Conservation (phyloP, 139 green algal genomes). For the Yamagishiella unicocca region DNA sequence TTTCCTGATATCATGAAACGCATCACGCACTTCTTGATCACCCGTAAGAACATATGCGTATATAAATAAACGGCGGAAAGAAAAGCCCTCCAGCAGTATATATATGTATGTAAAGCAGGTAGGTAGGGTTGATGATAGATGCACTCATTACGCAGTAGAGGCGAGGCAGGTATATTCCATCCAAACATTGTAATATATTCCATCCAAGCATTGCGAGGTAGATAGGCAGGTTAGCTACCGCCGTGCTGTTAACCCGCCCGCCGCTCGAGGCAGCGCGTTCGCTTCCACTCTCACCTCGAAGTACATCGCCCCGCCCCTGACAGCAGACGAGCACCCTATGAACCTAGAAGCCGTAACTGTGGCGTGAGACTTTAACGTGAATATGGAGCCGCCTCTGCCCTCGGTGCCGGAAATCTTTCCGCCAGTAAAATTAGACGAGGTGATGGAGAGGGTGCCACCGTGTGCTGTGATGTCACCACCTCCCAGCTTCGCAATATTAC, state of each 20-base stretch:
- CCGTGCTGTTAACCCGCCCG: neutral
- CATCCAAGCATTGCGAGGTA: too few species aligned
- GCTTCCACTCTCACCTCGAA: too few species aligned
- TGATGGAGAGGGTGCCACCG: neutral
- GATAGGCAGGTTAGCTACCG: neutral
- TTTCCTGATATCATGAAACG: too few species aligned
- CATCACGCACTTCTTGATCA: too few species aligned
- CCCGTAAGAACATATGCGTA: too few species aligned
- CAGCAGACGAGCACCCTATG: neutral
- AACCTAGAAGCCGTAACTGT: neutral
- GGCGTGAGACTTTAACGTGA: neutral
- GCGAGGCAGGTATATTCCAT: too few species aligned
- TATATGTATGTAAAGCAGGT: neutral
- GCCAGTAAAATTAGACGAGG: neutral
- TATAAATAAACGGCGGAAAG: too few species aligned
- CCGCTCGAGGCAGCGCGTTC: too few species aligned
- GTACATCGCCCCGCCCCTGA: neutral
- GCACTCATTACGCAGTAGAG: too few species aligned
- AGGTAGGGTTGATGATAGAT: neutral
- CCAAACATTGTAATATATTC: too few species aligned
- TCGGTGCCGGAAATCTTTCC: neutral
- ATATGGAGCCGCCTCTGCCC: neutral
- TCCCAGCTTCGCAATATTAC: neutral
- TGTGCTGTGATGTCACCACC: neutral
- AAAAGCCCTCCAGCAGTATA: neutral